Conservation (phyloP, 495 filamentous ascomycete species). For the Chaetomium tenue region DNA sequence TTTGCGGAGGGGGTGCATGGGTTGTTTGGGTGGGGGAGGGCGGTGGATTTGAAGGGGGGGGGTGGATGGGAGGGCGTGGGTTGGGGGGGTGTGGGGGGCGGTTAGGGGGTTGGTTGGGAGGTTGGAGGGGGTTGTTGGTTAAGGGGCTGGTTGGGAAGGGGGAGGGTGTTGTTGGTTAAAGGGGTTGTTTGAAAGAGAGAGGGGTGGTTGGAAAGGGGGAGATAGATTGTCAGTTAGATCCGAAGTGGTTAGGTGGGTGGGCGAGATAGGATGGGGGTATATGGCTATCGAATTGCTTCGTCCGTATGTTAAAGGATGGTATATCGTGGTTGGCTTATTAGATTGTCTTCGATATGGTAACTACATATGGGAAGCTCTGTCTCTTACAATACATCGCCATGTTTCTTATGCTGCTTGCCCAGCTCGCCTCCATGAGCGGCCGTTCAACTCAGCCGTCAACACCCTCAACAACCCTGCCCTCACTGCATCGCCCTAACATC, state of each 20-base stretch:
- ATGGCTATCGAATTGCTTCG: too few relatives aligned
- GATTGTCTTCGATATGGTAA: background rate
- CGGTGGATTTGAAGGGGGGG: background rate
- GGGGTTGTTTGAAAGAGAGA: background rate
- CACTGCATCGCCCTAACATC: too few relatives aligned
- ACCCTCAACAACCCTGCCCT: background rate
- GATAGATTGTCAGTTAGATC: too few relatives aligned
- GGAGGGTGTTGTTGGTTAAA: background rate
- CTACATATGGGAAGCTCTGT: background rate
- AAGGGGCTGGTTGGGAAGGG: background rate
- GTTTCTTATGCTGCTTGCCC: background rate
- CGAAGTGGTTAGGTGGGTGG: background rate
- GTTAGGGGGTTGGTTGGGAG: conserved; percentile 1
- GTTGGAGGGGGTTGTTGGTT: background rate
- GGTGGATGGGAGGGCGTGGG: background rate
- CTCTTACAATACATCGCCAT: too few relatives aligned
- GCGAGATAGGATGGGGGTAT: background rate
- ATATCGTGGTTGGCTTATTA: background rate
- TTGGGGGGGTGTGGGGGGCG: background rate
- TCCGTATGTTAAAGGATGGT: background rate
- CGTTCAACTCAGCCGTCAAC: background rate
- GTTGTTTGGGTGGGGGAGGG: conserved; percentile 4
- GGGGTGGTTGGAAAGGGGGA: background rate
- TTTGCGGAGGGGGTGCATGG: conserved; percentile 1
- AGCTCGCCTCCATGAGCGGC: background rate